Evolutionary conservation across 371 early-diverging fungal genomes (phyloP).

Genomic region (Mortierella sp.): DNA sequence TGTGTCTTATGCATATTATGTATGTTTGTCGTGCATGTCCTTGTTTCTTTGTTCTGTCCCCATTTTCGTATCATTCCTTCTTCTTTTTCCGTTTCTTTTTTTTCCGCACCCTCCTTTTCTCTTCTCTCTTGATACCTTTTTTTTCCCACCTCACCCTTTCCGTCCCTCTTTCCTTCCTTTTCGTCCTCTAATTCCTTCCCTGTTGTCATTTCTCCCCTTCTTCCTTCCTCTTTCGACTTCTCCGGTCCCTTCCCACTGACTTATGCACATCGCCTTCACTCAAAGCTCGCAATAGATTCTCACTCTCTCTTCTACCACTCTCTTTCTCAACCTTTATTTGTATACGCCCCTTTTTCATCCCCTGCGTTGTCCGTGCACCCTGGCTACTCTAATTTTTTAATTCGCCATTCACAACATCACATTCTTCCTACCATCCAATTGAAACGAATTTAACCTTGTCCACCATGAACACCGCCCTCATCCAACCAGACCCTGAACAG

Average conservation of each 20-base stretch:
- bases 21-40: not conserved
- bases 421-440: not conserved
- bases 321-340: not conserved
- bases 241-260: not conserved
- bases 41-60: not conserved
- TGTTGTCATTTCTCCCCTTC: not conserved
- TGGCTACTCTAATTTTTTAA: constrained; percentile 3
- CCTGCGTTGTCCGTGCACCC: not conserved
- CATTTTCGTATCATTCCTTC: not conserved
- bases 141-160: not conserved
- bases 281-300: not conserved
- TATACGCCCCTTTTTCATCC: not conserved
- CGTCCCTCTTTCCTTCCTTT: not conserved
- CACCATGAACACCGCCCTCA: constrained; percentile 33
- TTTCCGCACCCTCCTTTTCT: not conserved
- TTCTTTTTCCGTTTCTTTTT: constrained; percentile 1
- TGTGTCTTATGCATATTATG: not conserved
- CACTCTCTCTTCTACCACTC: not conserved
- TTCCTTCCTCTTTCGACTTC: not conserved
- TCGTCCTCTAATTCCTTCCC: not conserved
- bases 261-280: not conserved
- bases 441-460: not conserved
- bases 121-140: not conserved
- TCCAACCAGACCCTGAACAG: not conserved
- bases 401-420: not conserved